Conservation (phyloP, 257 asterid species). For the Solanum arcanum region DNA sequence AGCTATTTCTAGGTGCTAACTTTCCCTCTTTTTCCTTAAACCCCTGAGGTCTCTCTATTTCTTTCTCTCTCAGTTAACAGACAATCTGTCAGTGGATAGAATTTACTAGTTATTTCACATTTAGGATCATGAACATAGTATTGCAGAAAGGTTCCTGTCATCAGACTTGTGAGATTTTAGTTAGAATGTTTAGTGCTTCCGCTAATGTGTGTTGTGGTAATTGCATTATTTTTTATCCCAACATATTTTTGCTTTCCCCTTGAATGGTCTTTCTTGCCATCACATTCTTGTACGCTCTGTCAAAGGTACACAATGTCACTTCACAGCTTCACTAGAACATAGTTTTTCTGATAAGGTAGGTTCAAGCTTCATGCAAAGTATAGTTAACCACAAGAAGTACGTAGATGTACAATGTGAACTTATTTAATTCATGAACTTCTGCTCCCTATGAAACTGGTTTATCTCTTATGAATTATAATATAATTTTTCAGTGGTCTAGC, state of each 20-base stretch:
- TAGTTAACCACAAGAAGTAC: not conserved
- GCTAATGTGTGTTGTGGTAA: not conserved
- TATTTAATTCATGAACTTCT: not conserved
- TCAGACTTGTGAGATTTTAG: not conserved
- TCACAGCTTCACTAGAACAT: not conserved
- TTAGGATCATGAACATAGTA: not conserved
- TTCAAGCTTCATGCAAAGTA: not conserved
- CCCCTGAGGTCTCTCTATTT: not conserved
- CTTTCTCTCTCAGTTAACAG: not conserved
- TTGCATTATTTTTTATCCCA: not conserved
- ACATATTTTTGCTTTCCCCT: not conserved
- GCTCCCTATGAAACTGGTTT: not conserved
- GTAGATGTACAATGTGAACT: too few species aligned
- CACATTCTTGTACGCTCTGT: not conserved
- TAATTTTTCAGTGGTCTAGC: not conserved
- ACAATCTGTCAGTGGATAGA: not conserved
- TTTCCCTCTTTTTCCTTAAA: not conserved
- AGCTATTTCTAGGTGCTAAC: constrained; percentile 15
- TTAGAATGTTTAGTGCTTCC: not conserved
- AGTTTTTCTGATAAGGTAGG: not conserved
- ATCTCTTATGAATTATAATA: not conserved
- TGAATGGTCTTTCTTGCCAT: not conserved
- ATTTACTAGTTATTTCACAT: not conserved
- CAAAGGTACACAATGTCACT: not conserved
- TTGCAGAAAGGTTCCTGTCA: not conserved